Conservation (phyloP, 306 rosid genomes). For the Vigna mungo region DNA sequence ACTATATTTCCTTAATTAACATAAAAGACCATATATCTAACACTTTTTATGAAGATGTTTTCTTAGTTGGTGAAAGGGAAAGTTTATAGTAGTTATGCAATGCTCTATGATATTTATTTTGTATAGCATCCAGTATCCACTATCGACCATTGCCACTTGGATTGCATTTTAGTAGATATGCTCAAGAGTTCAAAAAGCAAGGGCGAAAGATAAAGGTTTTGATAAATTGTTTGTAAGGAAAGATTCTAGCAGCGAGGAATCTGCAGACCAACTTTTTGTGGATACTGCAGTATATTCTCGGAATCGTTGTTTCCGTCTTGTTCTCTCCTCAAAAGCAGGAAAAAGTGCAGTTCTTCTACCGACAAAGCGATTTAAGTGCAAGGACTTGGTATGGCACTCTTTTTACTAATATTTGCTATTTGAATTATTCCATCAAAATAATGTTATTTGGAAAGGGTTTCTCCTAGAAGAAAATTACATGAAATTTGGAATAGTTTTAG, state of each 20-base stretch:
- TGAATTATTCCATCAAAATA: conserved; percentile 32
- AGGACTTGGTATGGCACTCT: conserved; percentile 64
- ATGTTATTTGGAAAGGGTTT: not conserved
- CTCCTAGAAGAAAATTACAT: not conserved
- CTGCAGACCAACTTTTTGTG: conserved; percentile 75
- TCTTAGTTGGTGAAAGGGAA: conserved; percentile 31
- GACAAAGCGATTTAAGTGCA: conserved; percentile 65
- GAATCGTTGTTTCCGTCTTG: conserved; percentile 90
- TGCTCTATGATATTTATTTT: conserved; percentile 35
- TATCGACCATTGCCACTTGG: conserved; percentile 44
- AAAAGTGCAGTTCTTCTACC: conserved; percentile 84
- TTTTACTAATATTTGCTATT: conserved; percentile 27
- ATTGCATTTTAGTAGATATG: conserved; percentile 73
- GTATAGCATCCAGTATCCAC: conserved; percentile 43
- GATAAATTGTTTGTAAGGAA: conserved; percentile 71
- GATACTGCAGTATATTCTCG: conserved; percentile 92
- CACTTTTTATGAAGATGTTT: conserved; percentile 6
- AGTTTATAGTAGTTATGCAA: conserved; percentile 39
- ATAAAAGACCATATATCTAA: no score
- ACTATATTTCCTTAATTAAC: no score
- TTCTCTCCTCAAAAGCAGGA: conserved; percentile 94
- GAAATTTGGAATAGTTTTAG: conserved; percentile 28
- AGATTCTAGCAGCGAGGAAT: conserved; percentile 64
- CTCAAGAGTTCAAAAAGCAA: conserved; percentile 67
- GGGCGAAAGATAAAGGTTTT: conserved; percentile 53